A percentile compares a stretch with the other conserved stretches of the same genome.
phyloP scores from a whole-genome alignment of 169 alveolate species.

The Eimeria acervulina region DNA sequence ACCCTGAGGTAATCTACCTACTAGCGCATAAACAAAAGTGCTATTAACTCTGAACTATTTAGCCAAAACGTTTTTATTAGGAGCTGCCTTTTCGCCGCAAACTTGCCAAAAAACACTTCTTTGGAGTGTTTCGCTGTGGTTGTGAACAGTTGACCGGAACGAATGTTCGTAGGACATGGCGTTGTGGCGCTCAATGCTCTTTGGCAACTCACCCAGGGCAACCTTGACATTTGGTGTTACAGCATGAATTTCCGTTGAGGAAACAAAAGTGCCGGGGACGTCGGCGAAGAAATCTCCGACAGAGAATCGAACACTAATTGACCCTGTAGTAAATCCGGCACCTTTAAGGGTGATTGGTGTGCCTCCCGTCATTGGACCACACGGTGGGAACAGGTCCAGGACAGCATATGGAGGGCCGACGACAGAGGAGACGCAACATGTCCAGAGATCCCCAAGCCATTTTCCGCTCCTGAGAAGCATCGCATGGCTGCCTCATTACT shows the following conservation, averaged over 20 bases:
- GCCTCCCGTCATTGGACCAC: slow-evolving; percentile 96
- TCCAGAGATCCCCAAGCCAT: slow-evolving; percentile 96
- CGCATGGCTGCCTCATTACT: neutral
- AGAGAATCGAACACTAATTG: slow-evolving; percentile 93
- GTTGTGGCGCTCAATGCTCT: neutral
- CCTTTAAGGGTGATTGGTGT: slow-evolving; percentile 92
- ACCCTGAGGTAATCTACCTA: neutral
- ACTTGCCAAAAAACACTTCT: neutral
- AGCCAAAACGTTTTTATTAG: neutral
- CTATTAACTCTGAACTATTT: neutral
- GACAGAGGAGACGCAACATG: slow-evolving; percentile 94
- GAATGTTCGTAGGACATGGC: neutral
- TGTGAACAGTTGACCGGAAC: neutral
- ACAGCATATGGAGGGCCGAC: slow-evolving; percentile 98
- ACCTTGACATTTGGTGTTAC: slow-evolving; percentile 93
- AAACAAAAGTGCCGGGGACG: slow-evolving; percentile 92
- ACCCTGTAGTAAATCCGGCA: slow-evolving; percentile 91
- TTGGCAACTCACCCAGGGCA: slow-evolving; percentile 87
- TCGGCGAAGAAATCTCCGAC: slow-evolving; percentile 92
- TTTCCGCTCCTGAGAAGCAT: slow-evolving; percentile 88
- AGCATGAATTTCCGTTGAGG: slow-evolving; percentile 92
- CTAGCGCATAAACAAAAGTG: no score
- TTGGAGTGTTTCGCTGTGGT: neutral
- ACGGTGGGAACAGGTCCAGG: slow-evolving; percentile 91
- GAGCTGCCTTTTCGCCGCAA: neutral